Conservation (phyloP, 768 basidiomycete genomes). For the Trametes gibbosa region DNA sequence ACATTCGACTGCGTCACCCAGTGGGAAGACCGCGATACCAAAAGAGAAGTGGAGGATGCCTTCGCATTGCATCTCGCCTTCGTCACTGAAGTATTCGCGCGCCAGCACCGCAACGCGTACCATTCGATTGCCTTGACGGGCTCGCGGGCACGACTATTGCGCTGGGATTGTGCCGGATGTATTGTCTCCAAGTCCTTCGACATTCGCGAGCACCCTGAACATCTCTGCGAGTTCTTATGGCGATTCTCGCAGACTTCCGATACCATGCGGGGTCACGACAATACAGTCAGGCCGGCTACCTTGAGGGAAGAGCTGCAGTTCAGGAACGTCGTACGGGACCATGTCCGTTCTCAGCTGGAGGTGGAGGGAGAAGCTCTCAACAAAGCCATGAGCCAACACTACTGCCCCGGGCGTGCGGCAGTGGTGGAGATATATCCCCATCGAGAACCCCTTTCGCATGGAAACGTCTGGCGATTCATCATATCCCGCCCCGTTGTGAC, state of each 20-base stretch:
- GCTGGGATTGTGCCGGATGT: conserved; percentile 33
- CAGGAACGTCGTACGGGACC: not conserved
- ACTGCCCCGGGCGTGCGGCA: not conserved
- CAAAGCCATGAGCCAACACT: conserved; percentile 4
- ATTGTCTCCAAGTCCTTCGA: conserved; percentile 32
- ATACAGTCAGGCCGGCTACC: conserved; percentile 1
- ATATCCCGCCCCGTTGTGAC: conserved; percentile 6
- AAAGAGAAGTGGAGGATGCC: not conserved
- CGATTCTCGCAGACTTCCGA: conserved; percentile 23
- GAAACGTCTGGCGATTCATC: not conserved
- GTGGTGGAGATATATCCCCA: not conserved
- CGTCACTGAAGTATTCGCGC: conserved; percentile 8
- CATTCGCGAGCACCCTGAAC: conserved; percentile 17
- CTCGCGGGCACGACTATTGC: conserved; percentile 29
- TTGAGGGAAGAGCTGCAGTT: not conserved
- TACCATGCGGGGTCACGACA: conserved; percentile 27
- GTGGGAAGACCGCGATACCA: not conserved
- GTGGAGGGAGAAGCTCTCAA: not conserved
- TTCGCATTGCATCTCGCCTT: not conserved
- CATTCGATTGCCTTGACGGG: conserved; percentile 31
- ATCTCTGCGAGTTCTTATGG: conserved; percentile 32
- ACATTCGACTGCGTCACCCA: not conserved
- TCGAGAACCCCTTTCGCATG: not conserved
- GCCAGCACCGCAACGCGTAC: conserved; percentile 29
- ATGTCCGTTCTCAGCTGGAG: not conserved